These are phyloP conservation scores for Sphagnum magellanicum DNA, from an alignment of 228 moss, liverwort and hornwort genomes.

Conservation along the genomic window DNA sequence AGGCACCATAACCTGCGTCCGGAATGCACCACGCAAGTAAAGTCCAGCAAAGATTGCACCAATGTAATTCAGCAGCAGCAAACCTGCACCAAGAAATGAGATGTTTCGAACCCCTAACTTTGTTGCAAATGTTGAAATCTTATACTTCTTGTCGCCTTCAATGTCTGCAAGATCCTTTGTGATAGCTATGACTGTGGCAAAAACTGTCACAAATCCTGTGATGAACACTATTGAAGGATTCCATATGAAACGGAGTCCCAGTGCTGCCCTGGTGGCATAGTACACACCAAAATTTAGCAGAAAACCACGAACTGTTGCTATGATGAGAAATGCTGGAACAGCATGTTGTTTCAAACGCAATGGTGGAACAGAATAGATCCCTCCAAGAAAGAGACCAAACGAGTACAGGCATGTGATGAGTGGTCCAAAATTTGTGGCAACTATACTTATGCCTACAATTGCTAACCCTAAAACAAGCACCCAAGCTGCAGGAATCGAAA, in stretches of 20 bases:
- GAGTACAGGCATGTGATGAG: slow-evolving; percentile 69
- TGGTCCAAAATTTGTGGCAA: slow-evolving; percentile 75
- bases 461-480: slow-evolving; percentile 62
- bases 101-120: slow-evolving; percentile 73
- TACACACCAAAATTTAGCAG: slow-evolving; percentile 90
- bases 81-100: slow-evolving; percentile 64
- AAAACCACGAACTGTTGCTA: slow-evolving; percentile 89
- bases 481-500: slow-evolving; percentile 81
- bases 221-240: slow-evolving; percentile 89
- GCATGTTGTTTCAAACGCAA: slow-evolving; percentile 78
- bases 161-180: slow-evolving; percentile 94
- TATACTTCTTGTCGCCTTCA: slow-evolving; percentile 80
- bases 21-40: slow-evolving; percentile 61
- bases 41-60: slow-evolving; percentile 72
- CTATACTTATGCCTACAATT: slow-evolving; percentile 55
- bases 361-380: slow-evolving; percentile 85
- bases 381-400: slow-evolving; percentile 71
- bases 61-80: slow-evolving; percentile 73
- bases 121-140: slow-evolving; percentile 86
- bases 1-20: slow-evolving; percentile 51
- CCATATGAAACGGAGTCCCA: slow-evolving; percentile 69
- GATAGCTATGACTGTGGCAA: slow-evolving; percentile 93
- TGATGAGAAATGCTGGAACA: slow-evolving; percentile 83
- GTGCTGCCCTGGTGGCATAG: slow-evolving; percentile 85
- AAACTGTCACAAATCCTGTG: slow-evolving; percentile 83